Base-by-base conservation (phyloP, 192 early-diverging fungal species). In the Endogone sp. region DNA sequence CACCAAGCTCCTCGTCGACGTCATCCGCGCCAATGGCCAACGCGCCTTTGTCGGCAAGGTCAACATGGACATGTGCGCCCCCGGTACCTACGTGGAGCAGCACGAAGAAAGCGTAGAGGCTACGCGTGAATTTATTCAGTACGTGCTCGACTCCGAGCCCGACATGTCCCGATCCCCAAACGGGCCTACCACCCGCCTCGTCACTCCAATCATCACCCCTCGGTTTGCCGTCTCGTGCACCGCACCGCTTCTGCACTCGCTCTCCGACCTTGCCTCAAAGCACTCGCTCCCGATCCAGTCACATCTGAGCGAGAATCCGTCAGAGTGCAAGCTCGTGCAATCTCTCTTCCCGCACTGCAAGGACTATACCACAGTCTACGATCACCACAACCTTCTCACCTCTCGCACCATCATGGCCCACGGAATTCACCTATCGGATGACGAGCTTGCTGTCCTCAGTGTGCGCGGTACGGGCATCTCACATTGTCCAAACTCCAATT, bases 21-120 rank as follows among this genome's bases (percentile, higher is more conserved):
- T 91, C 26, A 85, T 94, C 59, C 80, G 87, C 37, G 74, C 82
- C 37, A 74, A 82, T n/a, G 97, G 95, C 8, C 97, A 98, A 77
- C 91, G 97, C 64, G 95, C 91, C 23, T 93, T 87, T 73, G 88
- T 98, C 32, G 97, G 97, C 22, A 97, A 97, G 73, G 95, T 98
- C 64, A 94, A 93, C 84, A 98, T 98, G 97, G 94, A 96, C 77
- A 80, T 88, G 66, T 94, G 96, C 73, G 75, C 85, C 1, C 93
- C 94, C 26, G 84, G 88, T 31, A 89, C 84, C 71, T 92, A 94
- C 76, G 73, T 85, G 26, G 94, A 97, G 75, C 73, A 81, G 22
- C 90, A 89, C 6, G 82, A 88, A 29, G 74, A 81, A 23, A 90
- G 86, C 69, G 67, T 96, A 28, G 66, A 78, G 16, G 83, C 85